Conservation (phyloP, 139 green algal species). For the Penium margaritaceum region DNA sequence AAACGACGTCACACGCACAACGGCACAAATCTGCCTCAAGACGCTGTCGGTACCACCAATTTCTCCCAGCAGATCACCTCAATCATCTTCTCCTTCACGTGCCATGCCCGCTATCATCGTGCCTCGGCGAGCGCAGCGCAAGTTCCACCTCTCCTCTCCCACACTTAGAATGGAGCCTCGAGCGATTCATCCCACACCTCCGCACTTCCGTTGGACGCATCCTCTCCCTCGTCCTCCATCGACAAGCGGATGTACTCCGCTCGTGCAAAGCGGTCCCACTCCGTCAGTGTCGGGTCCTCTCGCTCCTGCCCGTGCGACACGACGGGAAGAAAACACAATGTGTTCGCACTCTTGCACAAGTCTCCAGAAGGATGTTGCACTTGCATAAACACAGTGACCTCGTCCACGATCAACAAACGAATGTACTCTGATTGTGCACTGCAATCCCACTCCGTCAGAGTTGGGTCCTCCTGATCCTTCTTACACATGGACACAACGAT, state of each 20-base stretch:
- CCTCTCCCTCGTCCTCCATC: conserved; percentile 78
- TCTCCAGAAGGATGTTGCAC: no score
- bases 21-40: no score
- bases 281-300: conserved; percentile 58
- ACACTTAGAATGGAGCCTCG: conserved; percentile 40
- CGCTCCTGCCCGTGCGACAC: conserved; percentile 64
- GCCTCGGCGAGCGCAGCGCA: no score
- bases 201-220: conserved; percentile 38
- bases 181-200: conserved; percentile 47
- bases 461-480: conserved; percentile 65
- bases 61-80: no score
- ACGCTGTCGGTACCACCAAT: no score
- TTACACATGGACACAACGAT: not conserved
- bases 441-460: conserved; percentile 68
- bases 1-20: no score
- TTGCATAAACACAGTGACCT: no score
- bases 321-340: no score
- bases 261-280: conserved; percentile 77
- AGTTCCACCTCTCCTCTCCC: no score
- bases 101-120: no score
- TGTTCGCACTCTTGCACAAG: no score
- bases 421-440: conserved; percentile 81
- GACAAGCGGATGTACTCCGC: conserved; percentile 76
- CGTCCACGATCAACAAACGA: conserved; percentile 77
- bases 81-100: no score